A percentile compares a stretch with the other conserved stretches of the same genome.
Conservation (phyloP, 2,329 filamentous ascomycete genomes). For the Fonsecaea monophora region DNA sequence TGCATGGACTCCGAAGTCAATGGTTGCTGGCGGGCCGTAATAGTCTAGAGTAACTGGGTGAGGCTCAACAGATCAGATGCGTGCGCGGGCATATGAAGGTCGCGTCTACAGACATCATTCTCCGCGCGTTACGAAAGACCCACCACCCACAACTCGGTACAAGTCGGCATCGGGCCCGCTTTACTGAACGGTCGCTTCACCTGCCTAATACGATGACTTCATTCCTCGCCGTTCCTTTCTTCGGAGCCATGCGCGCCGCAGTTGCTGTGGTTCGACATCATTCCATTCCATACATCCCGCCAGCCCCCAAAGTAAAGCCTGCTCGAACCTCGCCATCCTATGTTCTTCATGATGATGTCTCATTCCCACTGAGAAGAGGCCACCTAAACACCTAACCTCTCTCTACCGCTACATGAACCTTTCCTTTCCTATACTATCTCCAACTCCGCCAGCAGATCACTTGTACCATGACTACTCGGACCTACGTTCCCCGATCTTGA, state of each 20-base stretch:
- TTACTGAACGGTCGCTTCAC: not conserved
- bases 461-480: slow-evolving; percentile 32
- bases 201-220: not conserved
- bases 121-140: not conserved
- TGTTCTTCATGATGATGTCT: slow-evolving; percentile 10
- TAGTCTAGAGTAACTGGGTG: not conserved
- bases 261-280: slow-evolving; percentile 23
- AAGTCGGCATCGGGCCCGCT: not conserved
- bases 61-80: not conserved
- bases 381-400: slow-evolving; percentile 22
- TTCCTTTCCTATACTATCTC: slow-evolving; percentile 28
- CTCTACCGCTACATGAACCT: slow-evolving; percentile 28
- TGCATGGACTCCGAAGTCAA: not conserved
- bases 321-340: not conserved
- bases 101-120: not conserved
- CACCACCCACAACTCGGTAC: not conserved
- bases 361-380: slow-evolving; percentile 24
- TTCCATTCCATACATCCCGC: slow-evolving; percentile 11
- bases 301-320: not conserved
- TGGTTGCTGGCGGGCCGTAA: not conserved
- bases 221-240: not conserved
- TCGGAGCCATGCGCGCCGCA: not conserved
- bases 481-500: slow-evolving; percentile 31
- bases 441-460: slow-evolving; percentile 28
- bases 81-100: slow-evolving; percentile 7